A percentile compares a stretch with the other conserved stretches of the same genome.
Evolutionary conservation across 352 stramenopile genomes (phyloP).

Genomic region (Pythium coloratum): DNA sequence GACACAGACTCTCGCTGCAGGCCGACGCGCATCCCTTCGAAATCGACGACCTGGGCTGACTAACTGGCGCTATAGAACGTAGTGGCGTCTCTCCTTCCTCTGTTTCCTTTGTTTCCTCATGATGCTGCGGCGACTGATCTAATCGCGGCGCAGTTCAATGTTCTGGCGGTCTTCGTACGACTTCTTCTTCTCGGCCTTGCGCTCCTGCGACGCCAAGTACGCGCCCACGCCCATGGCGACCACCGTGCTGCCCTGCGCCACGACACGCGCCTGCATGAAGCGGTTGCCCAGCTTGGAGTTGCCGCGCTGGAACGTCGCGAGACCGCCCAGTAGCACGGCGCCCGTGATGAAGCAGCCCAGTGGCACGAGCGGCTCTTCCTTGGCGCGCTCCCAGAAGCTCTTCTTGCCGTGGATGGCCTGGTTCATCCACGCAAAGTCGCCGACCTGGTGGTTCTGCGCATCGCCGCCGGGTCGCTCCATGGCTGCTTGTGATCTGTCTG

Average conservation of each 20-base stretch:
- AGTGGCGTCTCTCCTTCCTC: neutral
- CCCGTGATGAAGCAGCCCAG: constrained; percentile 66
- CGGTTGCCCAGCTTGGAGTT: constrained; percentile 77
- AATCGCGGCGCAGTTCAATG: constrained; percentile 47
- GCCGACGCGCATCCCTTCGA: neutral
- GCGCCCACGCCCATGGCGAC: constrained; percentile 59
- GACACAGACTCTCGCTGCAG: neutral
- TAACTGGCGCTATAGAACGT: neutral
- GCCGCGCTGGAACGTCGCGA: constrained; percentile 68
- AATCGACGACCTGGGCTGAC: neutral
- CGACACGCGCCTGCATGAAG: constrained; percentile 84
- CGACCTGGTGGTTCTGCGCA: constrained; percentile 28
- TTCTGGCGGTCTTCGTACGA: constrained; percentile 74
- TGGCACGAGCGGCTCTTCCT: constrained; percentile 79
- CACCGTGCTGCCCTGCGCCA: constrained; percentile 69
- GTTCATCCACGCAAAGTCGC: constrained; percentile 72
- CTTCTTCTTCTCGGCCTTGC: constrained; percentile 50
- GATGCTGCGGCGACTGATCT: neutral
- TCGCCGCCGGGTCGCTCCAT: constrained; percentile 27
- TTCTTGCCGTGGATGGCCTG: constrained; percentile 57
- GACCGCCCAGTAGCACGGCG: constrained; percentile 61
- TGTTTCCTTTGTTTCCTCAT: neutral
- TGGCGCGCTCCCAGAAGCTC: constrained; percentile 58
- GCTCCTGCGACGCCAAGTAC: constrained; percentile 45
- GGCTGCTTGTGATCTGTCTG: neutral